Percentiles rank a stretch among this genome's conserved stretches.
Evolutionary conservation across 768 basidiomycete species (phyloP).

Genomic region (Boletus barrowsii): DNA sequence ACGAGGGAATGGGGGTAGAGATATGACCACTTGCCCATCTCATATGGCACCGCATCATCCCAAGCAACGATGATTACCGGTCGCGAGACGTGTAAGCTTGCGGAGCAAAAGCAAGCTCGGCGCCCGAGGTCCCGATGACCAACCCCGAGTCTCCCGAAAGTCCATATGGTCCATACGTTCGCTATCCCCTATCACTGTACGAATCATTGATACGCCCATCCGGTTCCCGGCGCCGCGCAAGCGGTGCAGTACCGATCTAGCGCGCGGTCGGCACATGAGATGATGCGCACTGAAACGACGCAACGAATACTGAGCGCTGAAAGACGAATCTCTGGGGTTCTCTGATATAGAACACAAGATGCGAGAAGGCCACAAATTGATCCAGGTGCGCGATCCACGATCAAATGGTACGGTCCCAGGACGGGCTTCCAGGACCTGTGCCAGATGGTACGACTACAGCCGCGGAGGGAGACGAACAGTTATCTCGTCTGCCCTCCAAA

Average conservation of each 20-base stretch:
- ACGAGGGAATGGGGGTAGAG: background rate
- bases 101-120: background rate
- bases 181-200: background rate
- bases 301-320: background rate
- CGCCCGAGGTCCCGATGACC: too few relatives aligned
- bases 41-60: background rate
- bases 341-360: too few relatives aligned
- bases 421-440: slow-evolving; percentile 1
- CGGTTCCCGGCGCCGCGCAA: background rate
- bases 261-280: background rate
- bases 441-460: background rate
- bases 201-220: too few relatives aligned
- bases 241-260: background rate
- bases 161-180: background rate
- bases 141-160: too few relatives aligned
- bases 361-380: background rate
- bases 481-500: background rate
- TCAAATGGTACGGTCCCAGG: background rate
- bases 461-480: background rate
- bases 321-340: background rate
- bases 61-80: background rate
- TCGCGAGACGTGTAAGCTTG: background rate
- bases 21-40: too few relatives aligned
- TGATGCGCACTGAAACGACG: background rate
- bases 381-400: slow-evolving; percentile 1